Evolutionary conservation across 768 basidiomycete species (phyloP), one percentile per base, ranked within the genome.

Genomic region (Xerocomellus intermedius): DNA sequence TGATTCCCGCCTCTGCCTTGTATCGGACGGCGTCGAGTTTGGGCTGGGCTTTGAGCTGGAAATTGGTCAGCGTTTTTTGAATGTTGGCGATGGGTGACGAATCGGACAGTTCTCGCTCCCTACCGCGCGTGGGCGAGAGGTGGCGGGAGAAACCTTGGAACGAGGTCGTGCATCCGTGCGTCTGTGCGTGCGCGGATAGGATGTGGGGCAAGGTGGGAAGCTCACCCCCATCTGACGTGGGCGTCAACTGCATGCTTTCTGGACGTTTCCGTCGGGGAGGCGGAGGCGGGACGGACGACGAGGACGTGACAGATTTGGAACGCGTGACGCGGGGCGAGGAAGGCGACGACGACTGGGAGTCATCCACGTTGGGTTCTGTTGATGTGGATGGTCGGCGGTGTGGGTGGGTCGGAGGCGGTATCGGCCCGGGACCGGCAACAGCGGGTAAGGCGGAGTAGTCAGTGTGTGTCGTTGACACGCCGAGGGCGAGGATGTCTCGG

Each of bases 1-100:
- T 82, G 32, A 89, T 61, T 17, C 85, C 86, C 19, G 86, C 87
- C 67, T 88, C 86, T 0, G 85, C 86, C 69, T 88, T 88, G 69
- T 81, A 88, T 56, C 84, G 72, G 24, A 83, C 86, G 30, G 80
- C 79, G 53, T 87, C 85, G 24, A 87, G 64, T 42, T 72, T 77
- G 0, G 84, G 85, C 62, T 82, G 77, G 13, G 75, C 75, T 19
- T 63, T 65, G 48, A 69, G 66, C n/a, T 73, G 73, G 9, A 78
- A 62, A 32, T 64, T 64, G 10, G 63, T 73, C 45, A 82, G 59
- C 52, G 79, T 79, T 26, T 74, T 72, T 58, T 81, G 79, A 33
- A 84, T 66, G 46, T 67, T 65, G 30, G 74, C 66, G 8, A 79
- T 68, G 22, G 74, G 68, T 3, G 74, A 71, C 48, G 60, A 63